Evolutionary conservation across 1,284 basidiomycete species (phyloP), one percentile per base, ranked within the genome.

Genomic region (Meripilus lineatus): DNA sequence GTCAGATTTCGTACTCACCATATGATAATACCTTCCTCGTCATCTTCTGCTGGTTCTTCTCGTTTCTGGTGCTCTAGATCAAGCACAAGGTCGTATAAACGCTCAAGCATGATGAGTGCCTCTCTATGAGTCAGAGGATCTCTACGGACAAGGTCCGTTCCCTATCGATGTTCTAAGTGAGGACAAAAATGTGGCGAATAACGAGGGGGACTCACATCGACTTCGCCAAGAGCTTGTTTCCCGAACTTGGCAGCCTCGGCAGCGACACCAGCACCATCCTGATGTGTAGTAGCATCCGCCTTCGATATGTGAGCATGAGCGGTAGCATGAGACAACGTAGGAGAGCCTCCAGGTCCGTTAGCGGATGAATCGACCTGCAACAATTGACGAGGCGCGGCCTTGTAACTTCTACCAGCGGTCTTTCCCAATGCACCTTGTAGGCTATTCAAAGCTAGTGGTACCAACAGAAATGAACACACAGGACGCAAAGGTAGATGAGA

Each of bases 371-470:
- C 84, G 24, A 99, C 89, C 64, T 98, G 93, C 4, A 99, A 75
- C 33, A 99, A 80, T 53, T 96, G 95, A 36, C 94, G 81, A 20
- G 95, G 96, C n/a, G 93, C 93, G 26, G 92, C 91, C 62, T 93
- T 93, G 59, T 94, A 91, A 46, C 90, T 93, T 48, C 90, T 73
- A 20, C 91, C 86, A 50, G 87, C 90, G n/a, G 89, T 94, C 63
- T 86, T 91, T 2, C 96, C 96, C 5, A 99, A 75, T 5, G 94
- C 95, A 46, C 96, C 95, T 67, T 96, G 93, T n/a, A 99, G 77
- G 51, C 75, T 86, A 54, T 86, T 83, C 30, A 87, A 54, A 30
- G 82, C 85, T 88, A 36, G n/a, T 4, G 18, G 30, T 14, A n/a
- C 8, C 35, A 6, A 46, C 20, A n/a, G 25, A 21, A 36, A 25